phyloP scores from a whole-genome alignment of 1,284 basidiomycete genomes.

The Ustilago esculenta region DNA sequence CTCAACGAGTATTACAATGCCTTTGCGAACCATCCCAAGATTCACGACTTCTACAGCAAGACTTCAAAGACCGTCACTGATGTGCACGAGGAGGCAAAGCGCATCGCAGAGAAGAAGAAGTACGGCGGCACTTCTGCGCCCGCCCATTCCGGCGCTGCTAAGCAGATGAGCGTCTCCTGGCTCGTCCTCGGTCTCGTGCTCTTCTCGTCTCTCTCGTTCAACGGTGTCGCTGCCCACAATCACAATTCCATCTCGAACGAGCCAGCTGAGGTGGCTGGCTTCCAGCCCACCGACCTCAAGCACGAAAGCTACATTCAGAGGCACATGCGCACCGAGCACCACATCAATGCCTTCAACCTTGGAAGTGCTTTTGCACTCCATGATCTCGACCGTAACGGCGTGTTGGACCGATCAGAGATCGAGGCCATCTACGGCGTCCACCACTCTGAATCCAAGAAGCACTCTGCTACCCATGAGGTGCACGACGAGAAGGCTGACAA shows the following conservation, averaged over 20 bases:
- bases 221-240: slow-evolving; percentile 33
- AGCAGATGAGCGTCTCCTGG: slow-evolving; percentile 49
- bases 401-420: slow-evolving; percentile 68
- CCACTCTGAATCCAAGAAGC: slow-evolving; percentile 88
- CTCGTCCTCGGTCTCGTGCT: slow-evolving; percentile 41
- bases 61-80: slow-evolving; percentile 83
- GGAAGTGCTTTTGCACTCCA: slow-evolving; percentile 78
- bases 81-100: slow-evolving; percentile 85
- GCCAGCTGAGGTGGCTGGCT: slow-evolving; percentile 47
- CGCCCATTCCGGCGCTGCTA: slow-evolving; percentile 12
- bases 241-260: slow-evolving; percentile 38
- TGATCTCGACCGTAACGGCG: slow-evolving; percentile 77
- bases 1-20: slow-evolving; percentile 60
- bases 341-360: slow-evolving; percentile 67
- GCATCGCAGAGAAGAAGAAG: slow-evolving; percentile 75
- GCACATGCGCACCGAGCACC: slow-evolving; percentile 67
- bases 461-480: slow-evolving; percentile 79
- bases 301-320: slow-evolving; percentile 64
- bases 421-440: slow-evolving; percentile 79
- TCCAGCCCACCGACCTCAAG: slow-evolving; percentile 39
- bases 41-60: slow-evolving; percentile 77
- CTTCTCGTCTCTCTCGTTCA: slow-evolving; percentile 40
- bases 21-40: slow-evolving; percentile 55
- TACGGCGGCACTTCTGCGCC: slow-evolving; percentile 42
- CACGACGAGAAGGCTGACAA: slow-evolving; percentile 85